Base-by-base conservation (phyloP, 768 basidiomycete genomes). In the Jaapia argillacea region DNA sequence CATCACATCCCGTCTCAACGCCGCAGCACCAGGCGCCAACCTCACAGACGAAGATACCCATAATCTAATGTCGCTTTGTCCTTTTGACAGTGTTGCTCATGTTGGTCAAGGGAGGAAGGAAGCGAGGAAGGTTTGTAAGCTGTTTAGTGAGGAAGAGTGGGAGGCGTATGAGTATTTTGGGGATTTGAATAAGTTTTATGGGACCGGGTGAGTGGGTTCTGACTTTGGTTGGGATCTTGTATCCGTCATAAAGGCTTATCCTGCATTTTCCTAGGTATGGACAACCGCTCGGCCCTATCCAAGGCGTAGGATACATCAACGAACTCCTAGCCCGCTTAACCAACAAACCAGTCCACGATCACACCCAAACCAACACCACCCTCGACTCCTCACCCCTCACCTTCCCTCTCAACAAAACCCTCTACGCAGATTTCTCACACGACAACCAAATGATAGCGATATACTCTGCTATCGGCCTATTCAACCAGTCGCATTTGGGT, bases 251-350 rank as follows among this genome's bases (percentile, higher is more conserved):
- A 39, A 28, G 33, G n/a, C 2, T 22, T 27, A n/a, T n/a, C n/a
- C n/a, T n/a, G n/a, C n/a, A n/a, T n/a, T 2, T 24, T 38, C 7
- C 16, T 46, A 85, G 83, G 16, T 74, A 85, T 46, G 86, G 87
- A 3, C 76, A 78, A 47, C 51, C 58, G 2, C 65, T 90, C 2
- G 87, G 88, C 1, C 80, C 67, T 4, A 76, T 88, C 5, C 85
- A 87, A 56, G 87, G 88, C 24, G 80, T 91, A 3, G 91, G 90
- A 5, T 94, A 85, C 57, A 68, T 86, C 54, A 91, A 90, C 57
- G 90, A 93, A 62, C 73, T 94, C 16, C 58, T 93, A 18, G 85
- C 87, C 0, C 77, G 92, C 7, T 69, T 94, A 35, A 85, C 81
- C 0, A 68, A 69, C 13, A 59, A 57, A 12, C 73, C 77, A 1